Conservation (phyloP, 179 eudicot species). For the Silene vulgaris region DNA sequence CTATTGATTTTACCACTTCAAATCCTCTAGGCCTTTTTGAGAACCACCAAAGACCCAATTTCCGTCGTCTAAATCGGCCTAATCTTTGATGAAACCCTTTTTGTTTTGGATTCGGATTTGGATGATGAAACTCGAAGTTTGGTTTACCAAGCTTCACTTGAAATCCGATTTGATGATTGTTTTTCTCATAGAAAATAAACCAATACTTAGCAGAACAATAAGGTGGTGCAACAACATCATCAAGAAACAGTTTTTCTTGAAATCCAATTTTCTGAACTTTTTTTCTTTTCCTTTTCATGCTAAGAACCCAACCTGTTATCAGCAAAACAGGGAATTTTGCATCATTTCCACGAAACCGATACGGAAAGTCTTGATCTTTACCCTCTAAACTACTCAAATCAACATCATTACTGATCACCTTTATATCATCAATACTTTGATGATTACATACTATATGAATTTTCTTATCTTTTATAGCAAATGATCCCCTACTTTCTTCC, state of each 20-base stretch:
- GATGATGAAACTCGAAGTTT: conserved; percentile 25
- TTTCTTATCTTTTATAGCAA: conserved; percentile 50
- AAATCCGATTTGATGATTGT: conserved; percentile 61
- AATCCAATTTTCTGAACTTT: conserved; percentile 14
- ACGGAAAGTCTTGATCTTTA: conserved; percentile 30
- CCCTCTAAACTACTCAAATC: conserved; percentile 19
- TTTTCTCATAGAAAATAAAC: conserved; percentile 69
- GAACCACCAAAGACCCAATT: conserved; percentile 32
- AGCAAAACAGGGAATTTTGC: conserved; percentile 45
- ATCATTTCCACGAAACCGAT: conserved; percentile 29
- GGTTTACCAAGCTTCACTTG: conserved; percentile 64
- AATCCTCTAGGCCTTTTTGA: conserved; percentile 35
- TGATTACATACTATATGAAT: conserved; percentile 58
- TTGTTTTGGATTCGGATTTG: conserved; percentile 14
- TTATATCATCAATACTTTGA: conserved; percentile 65
- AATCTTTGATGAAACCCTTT: conserved; percentile 19
- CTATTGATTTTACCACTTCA: conserved; percentile 31
- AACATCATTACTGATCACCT: conserved; percentile 32
- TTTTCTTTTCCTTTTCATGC: conserved; percentile 31
- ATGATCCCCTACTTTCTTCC: conserved; percentile 96
- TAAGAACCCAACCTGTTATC: conserved; percentile 53
- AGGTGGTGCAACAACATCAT: conserved; percentile 24
- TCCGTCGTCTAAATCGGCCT: conserved; percentile 30
- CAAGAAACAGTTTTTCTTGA: conserved; percentile 19
- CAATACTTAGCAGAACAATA: conserved; percentile 52